Conservation (phyloP, 805 yeast species). For the Candida sanyiensis region DNA sequence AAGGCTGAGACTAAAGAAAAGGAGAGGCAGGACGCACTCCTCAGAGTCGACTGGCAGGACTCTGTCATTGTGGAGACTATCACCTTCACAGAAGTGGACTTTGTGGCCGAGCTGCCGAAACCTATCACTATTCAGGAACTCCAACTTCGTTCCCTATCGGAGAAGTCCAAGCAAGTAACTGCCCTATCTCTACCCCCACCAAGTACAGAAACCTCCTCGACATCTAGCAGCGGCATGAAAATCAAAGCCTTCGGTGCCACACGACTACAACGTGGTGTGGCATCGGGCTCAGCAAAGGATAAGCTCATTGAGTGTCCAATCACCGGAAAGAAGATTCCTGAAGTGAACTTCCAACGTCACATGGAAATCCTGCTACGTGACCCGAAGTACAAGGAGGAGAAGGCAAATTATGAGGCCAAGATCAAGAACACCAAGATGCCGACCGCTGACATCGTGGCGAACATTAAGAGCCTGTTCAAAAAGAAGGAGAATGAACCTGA, state of each 20-base stretch:
- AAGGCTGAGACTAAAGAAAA: constrained; percentile 32
- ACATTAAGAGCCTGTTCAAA: constrained; percentile 45
- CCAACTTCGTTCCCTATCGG: constrained; percentile 49
- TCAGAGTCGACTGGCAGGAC: constrained; percentile 84
- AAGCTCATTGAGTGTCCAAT: constrained; percentile 66
- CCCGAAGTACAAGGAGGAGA: constrained; percentile 71
- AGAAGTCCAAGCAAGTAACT: constrained; percentile 18
- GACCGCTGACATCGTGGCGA: constrained; percentile 55
- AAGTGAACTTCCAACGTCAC: constrained; percentile 65
- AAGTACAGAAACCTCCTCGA: background rate
- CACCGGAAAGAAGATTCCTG: constrained; percentile 66
- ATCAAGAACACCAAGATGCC: constrained; percentile 45
- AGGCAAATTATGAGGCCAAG: constrained; percentile 49
- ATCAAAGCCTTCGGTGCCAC: constrained; percentile 69
- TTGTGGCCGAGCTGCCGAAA: constrained; percentile 42
- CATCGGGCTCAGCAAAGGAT: constrained; percentile 21
- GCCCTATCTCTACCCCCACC: constrained; percentile 18
- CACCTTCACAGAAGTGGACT: constrained; percentile 56
- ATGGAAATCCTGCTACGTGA: constrained; percentile 64
- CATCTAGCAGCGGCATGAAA: constrained; percentile 50
- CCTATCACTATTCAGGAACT: constrained; percentile 57
- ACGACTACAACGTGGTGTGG: constrained; percentile 35
- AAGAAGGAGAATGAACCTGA: constrained; percentile 14
- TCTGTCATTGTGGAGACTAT: constrained; percentile 68
- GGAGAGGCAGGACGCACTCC: constrained; percentile 46